A percentile compares a stretch with the other conserved stretches of the same genome.
Evolutionary conservation across 2,329 filamentous ascomycete species (phyloP).

Genomic region (Trichoderma pleuroti): DNA sequence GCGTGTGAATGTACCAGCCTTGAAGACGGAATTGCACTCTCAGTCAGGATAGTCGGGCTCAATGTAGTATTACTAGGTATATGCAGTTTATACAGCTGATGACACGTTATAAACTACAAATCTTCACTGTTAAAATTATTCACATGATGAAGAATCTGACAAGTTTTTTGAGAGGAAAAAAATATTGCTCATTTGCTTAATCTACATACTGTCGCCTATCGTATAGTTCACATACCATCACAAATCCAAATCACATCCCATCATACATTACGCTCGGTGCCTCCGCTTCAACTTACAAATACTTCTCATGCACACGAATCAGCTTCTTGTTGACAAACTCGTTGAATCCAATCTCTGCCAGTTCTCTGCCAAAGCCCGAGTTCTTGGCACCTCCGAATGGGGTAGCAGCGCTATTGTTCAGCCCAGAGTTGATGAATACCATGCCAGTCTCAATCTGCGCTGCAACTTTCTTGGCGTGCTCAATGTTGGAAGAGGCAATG

Average conservation of each 20-base stretch:
- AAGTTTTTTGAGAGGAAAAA: background rate
- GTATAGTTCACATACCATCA: background rate
- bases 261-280: background rate
- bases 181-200: background rate
- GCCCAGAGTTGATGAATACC: constrained; percentile 37
- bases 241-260: background rate
- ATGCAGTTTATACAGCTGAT: background rate
- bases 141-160: background rate
- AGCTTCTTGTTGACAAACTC: constrained; percentile 15
- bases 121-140: background rate
- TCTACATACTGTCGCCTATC: background rate
- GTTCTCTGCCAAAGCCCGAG: constrained; percentile 3
- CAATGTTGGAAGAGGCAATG: constrained; percentile 53
- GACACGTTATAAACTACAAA: background rate
- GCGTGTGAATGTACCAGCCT: background rate
- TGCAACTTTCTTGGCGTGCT: constrained; percentile 36
- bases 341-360: background rate
- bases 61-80: background rate
- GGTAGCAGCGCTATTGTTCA: constrained; percentile 25
- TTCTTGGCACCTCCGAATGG: constrained; percentile 29
- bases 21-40: background rate
- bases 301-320: constrained; percentile 2
- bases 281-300: background rate
- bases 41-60: background rate
- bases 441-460: constrained; percentile 53